Conservation (phyloP, 2,329 filamentous ascomycete species). For the Hymenotorrendiella dingleyae region DNA sequence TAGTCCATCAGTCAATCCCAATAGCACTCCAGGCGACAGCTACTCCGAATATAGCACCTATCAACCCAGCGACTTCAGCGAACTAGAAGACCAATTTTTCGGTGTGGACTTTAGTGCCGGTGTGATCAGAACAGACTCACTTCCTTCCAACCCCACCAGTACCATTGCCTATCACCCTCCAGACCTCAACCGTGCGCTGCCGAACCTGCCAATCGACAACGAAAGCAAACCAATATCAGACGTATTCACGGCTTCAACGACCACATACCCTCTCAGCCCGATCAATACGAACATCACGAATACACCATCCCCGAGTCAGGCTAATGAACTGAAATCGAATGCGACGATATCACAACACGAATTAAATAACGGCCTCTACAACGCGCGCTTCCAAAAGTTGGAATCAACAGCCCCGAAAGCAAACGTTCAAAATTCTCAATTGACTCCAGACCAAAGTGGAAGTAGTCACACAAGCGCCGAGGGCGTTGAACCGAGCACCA, state of each 20-base stretch:
- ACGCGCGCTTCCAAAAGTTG: conserved; percentile 13
- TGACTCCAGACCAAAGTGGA: conserved; percentile 30
- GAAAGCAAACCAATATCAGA: conserved; percentile 13
- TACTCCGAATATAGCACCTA: conserved; percentile 27
- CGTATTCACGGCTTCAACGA: conserved; percentile 14
- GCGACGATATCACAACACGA: conserved; percentile 21
- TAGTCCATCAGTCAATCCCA: conserved; percentile 25
- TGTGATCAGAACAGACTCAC: conserved; percentile 22
- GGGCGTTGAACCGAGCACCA: conserved; percentile 21
- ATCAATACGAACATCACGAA: conserved; percentile 23
- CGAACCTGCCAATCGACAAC: conserved; percentile 13
- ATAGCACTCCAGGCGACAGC: conserved; percentile 25
- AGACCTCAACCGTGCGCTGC: conserved; percentile 14
- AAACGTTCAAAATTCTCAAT: conserved; percentile 18
- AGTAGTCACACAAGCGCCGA: conserved; percentile 30
- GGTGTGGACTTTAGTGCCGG: conserved; percentile 31
- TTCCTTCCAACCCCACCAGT: conserved; percentile 11
- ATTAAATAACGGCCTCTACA: conserved; percentile 17
- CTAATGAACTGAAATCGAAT: conserved; percentile 16
- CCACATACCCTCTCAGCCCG: conserved; percentile 27
- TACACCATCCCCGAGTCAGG: conserved; percentile 22
- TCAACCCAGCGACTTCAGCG: conserved; percentile 26
- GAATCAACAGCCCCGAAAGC: conserved; percentile 9
- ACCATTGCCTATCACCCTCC: conserved; percentile 13
- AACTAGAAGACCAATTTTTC: conserved; percentile 29